A percentile compares a stretch with the other conserved stretches of the same genome.
Evolutionary conservation across 495 filamentous ascomycete genomes (phyloP).

Genomic region (Copromyces sp.): DNA sequence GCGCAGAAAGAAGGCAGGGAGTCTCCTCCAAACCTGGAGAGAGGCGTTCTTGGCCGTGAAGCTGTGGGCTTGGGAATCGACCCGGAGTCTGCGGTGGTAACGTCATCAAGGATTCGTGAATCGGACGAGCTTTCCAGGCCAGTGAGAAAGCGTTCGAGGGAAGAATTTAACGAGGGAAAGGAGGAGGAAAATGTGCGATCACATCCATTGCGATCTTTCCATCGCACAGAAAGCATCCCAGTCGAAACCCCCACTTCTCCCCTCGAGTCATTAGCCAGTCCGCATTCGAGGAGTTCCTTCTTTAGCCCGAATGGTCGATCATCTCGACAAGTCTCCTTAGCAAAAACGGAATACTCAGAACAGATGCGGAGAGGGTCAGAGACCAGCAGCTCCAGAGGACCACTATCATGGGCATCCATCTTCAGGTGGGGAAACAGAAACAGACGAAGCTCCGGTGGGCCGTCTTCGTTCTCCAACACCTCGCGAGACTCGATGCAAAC

Average conservation of each 20-base stretch:
- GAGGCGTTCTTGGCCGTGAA: constrained; percentile 45
- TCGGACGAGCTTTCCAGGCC: constrained; percentile 12
- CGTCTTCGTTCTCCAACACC: constrained; percentile 64
- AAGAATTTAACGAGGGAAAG: constrained; percentile 2
- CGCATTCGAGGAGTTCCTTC: constrained; percentile 20
- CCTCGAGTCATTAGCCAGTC: constrained; percentile 9
- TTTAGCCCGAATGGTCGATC: constrained; percentile 17
- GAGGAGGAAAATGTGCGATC: constrained; percentile 5
- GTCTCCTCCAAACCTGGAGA: constrained; percentile 42
- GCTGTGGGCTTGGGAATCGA: constrained; percentile 33
- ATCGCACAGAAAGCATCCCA: constrained; percentile 26
- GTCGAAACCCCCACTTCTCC: constrained; percentile 1
- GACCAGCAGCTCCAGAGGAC: constrained; percentile 29
- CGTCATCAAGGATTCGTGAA: constrained; percentile 33
- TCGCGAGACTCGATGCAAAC: constrained; percentile 65
- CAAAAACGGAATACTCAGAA: constrained; percentile 27
- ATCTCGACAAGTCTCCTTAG: constrained; percentile 25
- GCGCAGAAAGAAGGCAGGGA: constrained; percentile 33
- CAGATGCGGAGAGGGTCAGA: constrained; percentile 28
- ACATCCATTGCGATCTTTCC: constrained; percentile 22
- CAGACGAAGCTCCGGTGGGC: constrained; percentile 48
- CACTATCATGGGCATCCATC: constrained; percentile 53
- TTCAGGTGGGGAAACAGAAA: constrained; percentile 59
- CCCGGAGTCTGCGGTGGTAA: constrained; percentile 33
- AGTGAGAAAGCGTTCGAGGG: constrained; percentile 12